Evolutionary conservation across 1,284 basidiomycete species (phyloP), one percentile per base, ranked within the genome.

Genomic region (Ceratobasidium sp.): DNA sequence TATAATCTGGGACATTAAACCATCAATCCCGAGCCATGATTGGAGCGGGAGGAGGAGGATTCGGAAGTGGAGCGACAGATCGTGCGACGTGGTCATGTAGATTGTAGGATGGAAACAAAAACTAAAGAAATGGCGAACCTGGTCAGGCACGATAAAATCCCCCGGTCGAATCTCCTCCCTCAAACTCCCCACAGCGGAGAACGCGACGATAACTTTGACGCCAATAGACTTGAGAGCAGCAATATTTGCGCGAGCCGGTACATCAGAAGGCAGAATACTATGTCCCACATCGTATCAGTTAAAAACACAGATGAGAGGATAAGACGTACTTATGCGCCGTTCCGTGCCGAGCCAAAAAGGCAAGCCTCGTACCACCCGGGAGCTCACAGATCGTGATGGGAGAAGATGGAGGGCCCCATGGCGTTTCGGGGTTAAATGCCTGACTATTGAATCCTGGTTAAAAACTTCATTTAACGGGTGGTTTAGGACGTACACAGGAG

Each of bases 111-210:
- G 15, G 11, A 40, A 29, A 17, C 34, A 40, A 40, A 80, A 13
- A 17, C 34, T 1, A 32, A 40, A 71, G 64, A 54, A 15, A 64
- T 17, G 9, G 22, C 70, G 44, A 32, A 64, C 70, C 84, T 99
- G 97, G 71, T 89, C 88, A 0, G 97, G 97, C 62, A 99, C 90
- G 70, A 91, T 88, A 83, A 99, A 96, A 81, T 97, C 91, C 56
- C 96, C 95, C 0, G 95, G 95, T n/a, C 89, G 84, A 82, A 99
- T 95, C 81, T 98, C 96, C 84, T 99, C 97, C 61, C 95, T 89
- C 56, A 99, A 89, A n/a, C 94, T 96, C 49, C 97, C 97, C 57
- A 99, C 97, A 8, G 97, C 97, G 19, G 92, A 95, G 87, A 99
- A 99, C 1, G 97, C 96, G 78, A 99, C 87, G 81, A 99, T 90